Conservation (phyloP, 2,329 filamentous ascomycete species). For the Fusarium sp. region DNA sequence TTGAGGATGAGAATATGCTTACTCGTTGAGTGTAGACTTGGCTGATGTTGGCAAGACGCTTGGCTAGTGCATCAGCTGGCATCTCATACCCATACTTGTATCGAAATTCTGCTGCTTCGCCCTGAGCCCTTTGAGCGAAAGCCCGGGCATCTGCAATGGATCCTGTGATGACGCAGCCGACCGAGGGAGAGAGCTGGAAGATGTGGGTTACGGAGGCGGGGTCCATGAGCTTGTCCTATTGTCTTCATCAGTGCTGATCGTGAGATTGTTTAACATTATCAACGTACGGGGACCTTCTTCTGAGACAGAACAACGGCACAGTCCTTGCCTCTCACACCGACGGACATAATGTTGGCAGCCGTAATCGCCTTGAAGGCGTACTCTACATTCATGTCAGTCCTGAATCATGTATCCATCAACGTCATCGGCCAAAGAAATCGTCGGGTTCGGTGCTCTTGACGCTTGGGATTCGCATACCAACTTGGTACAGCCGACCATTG, state of each 20-base stretch:
- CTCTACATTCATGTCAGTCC: constrained; percentile 65
- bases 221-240: constrained; percentile 97
- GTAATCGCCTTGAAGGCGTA: constrained; percentile 99
- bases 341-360: constrained; percentile 97
- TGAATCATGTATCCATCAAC: constrained; percentile 22
- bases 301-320: constrained; percentile 97
- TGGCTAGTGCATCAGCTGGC: constrained; percentile 96
- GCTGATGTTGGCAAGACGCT: constrained; percentile 98
- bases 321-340: constrained; percentile 95
- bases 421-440: constrained; percentile 24
- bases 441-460: constrained; percentile 5
- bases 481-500: constrained; percentile 98
- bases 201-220: constrained; percentile 96
- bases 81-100: constrained; percentile 99
- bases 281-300: constrained; percentile 96
- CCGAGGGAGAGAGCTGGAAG: constrained; percentile 94
- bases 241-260: constrained; percentile 33
- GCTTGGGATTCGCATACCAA: constrained; percentile 72
- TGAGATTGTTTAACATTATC: not conserved
- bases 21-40: constrained; percentile 99
- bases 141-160: constrained; percentile 97
- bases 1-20: constrained; percentile 43
- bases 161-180: constrained; percentile 98
- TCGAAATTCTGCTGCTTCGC: constrained; percentile 95
- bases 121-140: constrained; percentile 89